A percentile compares a stretch with the other conserved stretches of the same genome.
phyloP scores from a whole-genome alignment of 306 rosid genomes.

The Medicago lupulina region DNA sequence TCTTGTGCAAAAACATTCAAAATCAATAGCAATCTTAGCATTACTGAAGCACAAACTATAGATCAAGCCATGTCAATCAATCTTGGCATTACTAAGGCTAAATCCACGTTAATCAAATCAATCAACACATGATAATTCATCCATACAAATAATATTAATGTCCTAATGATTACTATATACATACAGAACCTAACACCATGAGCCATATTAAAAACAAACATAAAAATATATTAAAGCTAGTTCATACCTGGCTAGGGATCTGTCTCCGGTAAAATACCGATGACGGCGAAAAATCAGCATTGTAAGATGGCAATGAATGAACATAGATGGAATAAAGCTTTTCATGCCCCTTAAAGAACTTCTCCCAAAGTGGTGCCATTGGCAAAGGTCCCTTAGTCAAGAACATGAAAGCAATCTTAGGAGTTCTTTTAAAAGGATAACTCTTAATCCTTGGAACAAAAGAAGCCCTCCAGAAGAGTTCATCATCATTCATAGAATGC shows the following conservation, averaged over 20 bases:
- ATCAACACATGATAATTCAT: constrained; percentile 21
- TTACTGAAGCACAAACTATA: constrained; percentile 18
- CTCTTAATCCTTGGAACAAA: constrained; percentile 60
- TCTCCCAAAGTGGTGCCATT: constrained; percentile 92
- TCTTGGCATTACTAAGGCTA: constrained; percentile 11
- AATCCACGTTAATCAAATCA: constrained; percentile 12
- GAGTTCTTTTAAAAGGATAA: constrained; percentile 78
- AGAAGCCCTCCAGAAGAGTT: constrained; percentile 89
- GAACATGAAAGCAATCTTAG: constrained; percentile 98
- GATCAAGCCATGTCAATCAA: not conserved
- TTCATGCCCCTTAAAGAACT: constrained; percentile 73
- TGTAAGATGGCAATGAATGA: constrained; percentile 83
- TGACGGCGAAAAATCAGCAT: constrained; percentile 57
- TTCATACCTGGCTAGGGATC: constrained; percentile 93
- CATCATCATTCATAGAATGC: constrained; percentile 82
- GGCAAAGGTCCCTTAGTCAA: constrained; percentile 97
- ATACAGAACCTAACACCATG: constrained; percentile 32
- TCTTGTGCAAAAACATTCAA: not conserved
- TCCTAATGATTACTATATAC: not conserved
- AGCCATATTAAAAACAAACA: constrained; percentile 15
- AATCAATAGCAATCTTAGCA: constrained; percentile 6
- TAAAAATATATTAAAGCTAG: constrained; percentile 12
- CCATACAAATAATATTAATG: constrained; percentile 12
- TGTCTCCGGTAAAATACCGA: constrained; percentile 80
- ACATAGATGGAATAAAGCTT: constrained; percentile 74